Percentiles rank a stretch among this genome's conserved stretches.
phyloP scores from a whole-genome alignment of 768 basidiomycete genomes.

The Auricularia auricula-judae region DNA sequence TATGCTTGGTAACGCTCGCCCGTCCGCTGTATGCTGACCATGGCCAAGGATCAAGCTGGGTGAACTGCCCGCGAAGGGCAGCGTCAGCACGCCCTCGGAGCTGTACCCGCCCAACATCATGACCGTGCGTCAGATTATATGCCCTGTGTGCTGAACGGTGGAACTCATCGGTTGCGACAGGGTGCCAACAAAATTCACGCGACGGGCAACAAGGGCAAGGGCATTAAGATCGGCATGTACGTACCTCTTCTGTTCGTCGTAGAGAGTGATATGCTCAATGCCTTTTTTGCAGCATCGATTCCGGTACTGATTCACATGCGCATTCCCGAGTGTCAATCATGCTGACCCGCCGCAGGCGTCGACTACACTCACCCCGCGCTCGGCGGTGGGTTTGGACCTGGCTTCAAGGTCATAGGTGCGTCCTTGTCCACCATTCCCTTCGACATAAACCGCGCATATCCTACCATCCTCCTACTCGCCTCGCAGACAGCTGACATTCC shows the following conservation, averaged over 20 bases:
- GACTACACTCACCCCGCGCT: constrained; percentile 2
- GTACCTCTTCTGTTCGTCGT: background rate
- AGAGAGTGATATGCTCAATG: background rate
- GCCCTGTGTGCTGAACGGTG: background rate
- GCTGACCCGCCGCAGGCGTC: background rate
- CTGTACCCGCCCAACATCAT: background rate
- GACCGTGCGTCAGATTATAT: background rate
- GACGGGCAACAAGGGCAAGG: constrained; percentile 23
- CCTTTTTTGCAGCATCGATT: background rate
- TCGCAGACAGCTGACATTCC: no score
- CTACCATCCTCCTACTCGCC: no score
- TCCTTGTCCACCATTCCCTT: no score
- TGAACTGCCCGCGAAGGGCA: no score
- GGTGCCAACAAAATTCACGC: constrained; percentile 26
- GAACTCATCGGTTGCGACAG: background rate
- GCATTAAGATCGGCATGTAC: constrained; percentile 23
- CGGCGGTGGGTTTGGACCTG: constrained; percentile 8
- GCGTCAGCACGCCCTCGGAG: no score
- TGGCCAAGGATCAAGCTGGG: no score
- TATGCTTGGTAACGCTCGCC: no score
- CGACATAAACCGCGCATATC: no score
- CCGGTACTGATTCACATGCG: background rate
- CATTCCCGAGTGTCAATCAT: no score
- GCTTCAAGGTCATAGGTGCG: constrained; percentile 7
- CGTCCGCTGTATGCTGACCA: no score